These are phyloP conservation scores for Coemansia sp. DNA, from an alignment of 371 early-diverging fungal genomes.

Conservation along the genomic window DNA sequence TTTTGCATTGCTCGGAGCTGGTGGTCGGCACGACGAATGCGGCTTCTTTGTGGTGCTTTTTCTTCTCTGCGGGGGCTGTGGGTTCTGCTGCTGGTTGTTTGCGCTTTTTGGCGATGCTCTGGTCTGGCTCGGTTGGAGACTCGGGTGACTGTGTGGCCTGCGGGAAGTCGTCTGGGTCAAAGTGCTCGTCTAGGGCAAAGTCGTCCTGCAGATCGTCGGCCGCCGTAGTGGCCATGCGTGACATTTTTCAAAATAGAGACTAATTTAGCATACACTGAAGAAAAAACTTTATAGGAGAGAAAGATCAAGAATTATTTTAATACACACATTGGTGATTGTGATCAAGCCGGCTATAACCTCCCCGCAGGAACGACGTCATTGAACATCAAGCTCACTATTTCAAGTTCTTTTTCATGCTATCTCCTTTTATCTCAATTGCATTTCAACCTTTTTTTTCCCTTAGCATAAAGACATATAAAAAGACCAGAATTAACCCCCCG, in stretches of 20 bases:
- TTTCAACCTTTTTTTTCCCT: neutral
- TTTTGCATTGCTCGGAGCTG: constrained; percentile 19
- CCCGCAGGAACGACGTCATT: too few species aligned
- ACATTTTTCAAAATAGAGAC: constrained; percentile 13
- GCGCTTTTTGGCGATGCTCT: constrained; percentile 33
- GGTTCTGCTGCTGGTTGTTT: neutral
- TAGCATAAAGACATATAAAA: neutral
- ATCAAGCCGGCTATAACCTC: too few species aligned
- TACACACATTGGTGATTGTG: too few species aligned
- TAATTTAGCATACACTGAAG: too few species aligned
- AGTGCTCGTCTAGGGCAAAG: constrained; percentile 58
- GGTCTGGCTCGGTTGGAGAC: neutral
- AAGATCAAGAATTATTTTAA: too few species aligned
- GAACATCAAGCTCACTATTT: too few species aligned
- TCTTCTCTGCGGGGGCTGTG: constrained; percentile 10
- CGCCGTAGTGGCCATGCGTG: constrained; percentile 38
- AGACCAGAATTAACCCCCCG: neutral
- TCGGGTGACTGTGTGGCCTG: constrained; percentile 37
- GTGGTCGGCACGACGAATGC: constrained; percentile 17
- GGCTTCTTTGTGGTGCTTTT: constrained; percentile 5
- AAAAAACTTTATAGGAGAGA: too few species aligned
- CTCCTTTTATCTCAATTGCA: neutral
- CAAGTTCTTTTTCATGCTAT: too few species aligned
- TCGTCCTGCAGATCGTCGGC: constrained; percentile 71
- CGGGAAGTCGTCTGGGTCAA: constrained; percentile 44